Evolutionary conservation across 768 basidiomycete species (phyloP).

Genomic region (Amanita inopinata): DNA sequence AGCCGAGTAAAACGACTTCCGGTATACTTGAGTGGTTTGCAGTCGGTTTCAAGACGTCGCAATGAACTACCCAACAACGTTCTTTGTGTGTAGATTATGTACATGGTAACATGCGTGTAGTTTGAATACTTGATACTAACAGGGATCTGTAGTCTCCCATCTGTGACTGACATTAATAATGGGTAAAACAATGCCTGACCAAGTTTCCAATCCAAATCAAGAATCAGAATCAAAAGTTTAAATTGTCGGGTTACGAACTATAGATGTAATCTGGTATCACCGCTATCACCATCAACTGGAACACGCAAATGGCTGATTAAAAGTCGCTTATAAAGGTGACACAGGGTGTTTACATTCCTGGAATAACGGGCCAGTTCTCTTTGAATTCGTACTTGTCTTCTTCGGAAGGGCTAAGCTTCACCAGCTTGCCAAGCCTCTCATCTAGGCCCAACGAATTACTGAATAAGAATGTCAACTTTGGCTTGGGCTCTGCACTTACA

Average conservation of each 20-base stretch:
- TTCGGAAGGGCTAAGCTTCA: constrained; percentile 53
- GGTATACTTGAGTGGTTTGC: constrained; percentile 15
- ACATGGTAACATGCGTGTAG: too few relatives aligned
- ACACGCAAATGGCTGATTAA: not conserved
- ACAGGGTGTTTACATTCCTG: not conserved
- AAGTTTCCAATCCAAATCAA: not conserved
- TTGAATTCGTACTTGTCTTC: constrained; percentile 74
- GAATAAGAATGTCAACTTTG: not conserved
- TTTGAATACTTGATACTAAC: too few relatives aligned
- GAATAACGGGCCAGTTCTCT: constrained; percentile 41
- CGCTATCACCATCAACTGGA: not conserved
- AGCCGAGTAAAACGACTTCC: constrained; percentile 14
- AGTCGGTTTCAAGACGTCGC: constrained; percentile 3
- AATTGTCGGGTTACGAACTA: constrained; percentile 4
- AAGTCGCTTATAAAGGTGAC: too few relatives aligned
- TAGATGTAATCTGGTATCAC: constrained; percentile 7
- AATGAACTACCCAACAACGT: too few relatives aligned
- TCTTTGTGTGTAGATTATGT: too few relatives aligned
- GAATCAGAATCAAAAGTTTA: not conserved
- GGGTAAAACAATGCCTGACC: not conserved
- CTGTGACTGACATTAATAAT: too few relatives aligned
- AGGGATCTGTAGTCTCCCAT: too few relatives aligned
- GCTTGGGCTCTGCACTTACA: constrained; percentile 38
- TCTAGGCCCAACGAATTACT: too few relatives aligned
- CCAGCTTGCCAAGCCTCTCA: constrained; percentile 51